phyloP scores from a whole-genome alignment of 2,329 filamentous ascomycete genomes.

The Achaetomium macrosporum region DNA sequence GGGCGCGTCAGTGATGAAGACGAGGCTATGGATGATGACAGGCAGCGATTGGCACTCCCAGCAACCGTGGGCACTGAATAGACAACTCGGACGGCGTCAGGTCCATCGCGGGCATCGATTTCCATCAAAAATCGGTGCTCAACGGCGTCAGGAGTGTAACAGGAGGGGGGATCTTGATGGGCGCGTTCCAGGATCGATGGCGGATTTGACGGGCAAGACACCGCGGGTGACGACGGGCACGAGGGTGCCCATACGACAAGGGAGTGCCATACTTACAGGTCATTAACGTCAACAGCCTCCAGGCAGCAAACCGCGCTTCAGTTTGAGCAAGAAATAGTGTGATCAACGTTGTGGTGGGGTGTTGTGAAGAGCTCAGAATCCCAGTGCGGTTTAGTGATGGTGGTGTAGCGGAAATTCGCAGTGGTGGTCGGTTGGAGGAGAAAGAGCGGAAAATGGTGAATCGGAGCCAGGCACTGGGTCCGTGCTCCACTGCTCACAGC shows the following conservation, averaged over 20 bases:
- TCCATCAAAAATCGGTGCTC: slow-evolving; percentile 31
- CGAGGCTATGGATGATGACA: slow-evolving; percentile 42
- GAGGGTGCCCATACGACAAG: slow-evolving; percentile 24
- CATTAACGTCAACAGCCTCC: slow-evolving; percentile 39
- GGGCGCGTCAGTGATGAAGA: slow-evolving; percentile 39
- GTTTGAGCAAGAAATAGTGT: slow-evolving; percentile 15
- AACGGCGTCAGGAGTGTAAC: slow-evolving; percentile 24
- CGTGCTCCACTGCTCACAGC: slow-evolving; percentile 18
- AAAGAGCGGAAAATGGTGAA: slow-evolving; percentile 27
- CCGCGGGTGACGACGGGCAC: slow-evolving; percentile 27
- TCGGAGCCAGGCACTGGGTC: slow-evolving; percentile 20
- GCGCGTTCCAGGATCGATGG: slow-evolving; percentile 32
- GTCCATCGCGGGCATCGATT: slow-evolving; percentile 31
- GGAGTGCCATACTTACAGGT: slow-evolving; percentile 42
- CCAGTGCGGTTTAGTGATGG: slow-evolving; percentile 26
- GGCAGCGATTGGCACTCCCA: slow-evolving; percentile 39
- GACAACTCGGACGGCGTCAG: slow-evolving; percentile 27
- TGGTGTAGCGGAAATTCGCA: slow-evolving; percentile 29
- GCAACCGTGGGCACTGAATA: slow-evolving; percentile 20
- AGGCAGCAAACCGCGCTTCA: slow-evolving; percentile 30
- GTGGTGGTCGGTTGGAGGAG: slow-evolving; percentile 25
- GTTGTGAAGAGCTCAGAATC: slow-evolving; percentile 24
- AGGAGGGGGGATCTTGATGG: slow-evolving; percentile 32
- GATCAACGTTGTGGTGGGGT: slow-evolving; percentile 23
- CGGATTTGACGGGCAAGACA: slow-evolving; percentile 34